Base-by-base conservation (phyloP, 306 rosid genomes). In the Arachis stenosperma region DNA sequence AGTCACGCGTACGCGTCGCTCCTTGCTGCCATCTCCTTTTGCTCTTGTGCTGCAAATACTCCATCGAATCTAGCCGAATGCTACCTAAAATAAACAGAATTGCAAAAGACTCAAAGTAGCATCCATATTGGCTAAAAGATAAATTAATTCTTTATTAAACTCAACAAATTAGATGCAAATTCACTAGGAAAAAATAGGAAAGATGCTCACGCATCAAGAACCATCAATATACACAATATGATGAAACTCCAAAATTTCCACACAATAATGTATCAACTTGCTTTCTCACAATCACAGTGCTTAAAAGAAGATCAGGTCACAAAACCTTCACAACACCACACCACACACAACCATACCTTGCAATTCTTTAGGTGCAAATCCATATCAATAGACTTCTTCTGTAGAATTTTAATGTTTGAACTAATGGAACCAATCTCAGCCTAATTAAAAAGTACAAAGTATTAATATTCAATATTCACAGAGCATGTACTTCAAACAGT, bases 361-460 rank as follows among this genome's bases (percentile, higher is more conserved):
- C 98, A 97, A 85, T 94, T 94, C 91, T 94, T 94, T 67, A 94
- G 92, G 88, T 89, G 84, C 75, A 91, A 77, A 65, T 96, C 96
- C 97, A 94, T 94, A 79, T 91, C 98, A 96, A 91, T 88, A 71
- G 98, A 91, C 85, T 91, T 94, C 91, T 91, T 97, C 71, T 94
- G 98, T 67, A 94, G 95, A 75, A 94, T 82, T 74, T 91, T 94
- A 78, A 94, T 94, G 83, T 94, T 97, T 52, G 98, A 88, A 84
- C 98, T 94, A 64, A 94, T 94, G 48, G 97, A 94, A 84, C 97
- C 98, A 84, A 94, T 94, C 81, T 94, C 97, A 41, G 81, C 67
- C 98, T 93, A 92, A 76, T 43, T 17, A 74, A 37, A 54, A 65
- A 64, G 56, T 47, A 60, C 56, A 77, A 62, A 17, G 17, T 17